These are phyloP conservation scores for Balansia obtecta DNA, from an alignment of 2,329 filamentous ascomycete species.

Conservation along the genomic window DNA sequence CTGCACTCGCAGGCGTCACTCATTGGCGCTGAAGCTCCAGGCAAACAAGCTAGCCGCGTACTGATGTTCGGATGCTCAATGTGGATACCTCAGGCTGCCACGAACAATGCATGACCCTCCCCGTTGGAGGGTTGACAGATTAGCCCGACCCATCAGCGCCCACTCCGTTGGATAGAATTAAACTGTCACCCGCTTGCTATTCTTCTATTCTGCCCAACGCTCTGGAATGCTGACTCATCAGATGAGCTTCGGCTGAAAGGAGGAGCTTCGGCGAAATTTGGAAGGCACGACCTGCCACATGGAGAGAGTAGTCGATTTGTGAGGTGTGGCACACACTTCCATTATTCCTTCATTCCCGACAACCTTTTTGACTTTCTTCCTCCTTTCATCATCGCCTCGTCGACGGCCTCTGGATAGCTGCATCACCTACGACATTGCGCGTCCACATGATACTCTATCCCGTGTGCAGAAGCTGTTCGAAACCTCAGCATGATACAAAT, in stretches of 20 bases:
- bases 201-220: too few relatives aligned
- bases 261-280: neutral
- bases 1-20: conserved; percentile 9
- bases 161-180: too few relatives aligned
- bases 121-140: too few relatives aligned
- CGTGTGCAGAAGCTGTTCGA: neutral
- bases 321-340: neutral
- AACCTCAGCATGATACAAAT: neutral
- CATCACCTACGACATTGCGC: neutral
- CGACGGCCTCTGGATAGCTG: neutral
- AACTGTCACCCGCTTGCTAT: too few relatives aligned
- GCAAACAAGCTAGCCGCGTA: conserved; percentile 12
- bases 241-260: neutral
- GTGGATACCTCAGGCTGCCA: conserved; percentile 6
- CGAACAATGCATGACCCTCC: neutral
- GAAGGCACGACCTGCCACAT: too few relatives aligned
- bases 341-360: neutral
- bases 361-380: neutral
- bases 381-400: neutral
- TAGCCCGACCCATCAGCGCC: too few relatives aligned
- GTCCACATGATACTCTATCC: neutral
- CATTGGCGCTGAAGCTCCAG: conserved; percentile 9
- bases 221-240: neutral
- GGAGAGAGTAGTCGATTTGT: neutral
- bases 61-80: neutral